Evolutionary conservation across 208 protist genomes (phyloP).

Genomic region (Borovskyia barvae): DNA sequence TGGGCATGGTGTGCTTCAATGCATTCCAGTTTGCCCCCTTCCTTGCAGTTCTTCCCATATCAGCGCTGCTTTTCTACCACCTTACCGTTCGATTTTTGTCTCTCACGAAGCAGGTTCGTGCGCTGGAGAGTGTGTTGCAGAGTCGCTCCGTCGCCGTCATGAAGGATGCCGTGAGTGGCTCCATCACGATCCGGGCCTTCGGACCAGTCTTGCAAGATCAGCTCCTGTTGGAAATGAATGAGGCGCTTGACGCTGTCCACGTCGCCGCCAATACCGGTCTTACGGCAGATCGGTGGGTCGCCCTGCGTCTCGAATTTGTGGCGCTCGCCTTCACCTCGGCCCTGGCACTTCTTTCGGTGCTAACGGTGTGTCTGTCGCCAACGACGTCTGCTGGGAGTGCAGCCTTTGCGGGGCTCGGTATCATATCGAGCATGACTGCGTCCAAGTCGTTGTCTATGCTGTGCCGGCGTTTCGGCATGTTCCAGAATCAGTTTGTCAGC

Average conservation of each 20-base stretch:
- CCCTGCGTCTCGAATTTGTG: slow-evolving; percentile 65
- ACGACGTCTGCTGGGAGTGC: slow-evolving; percentile 28
- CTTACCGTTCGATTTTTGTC: slow-evolving; percentile 63
- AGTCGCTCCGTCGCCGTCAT: slow-evolving; percentile 45
- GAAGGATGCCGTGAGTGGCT: slow-evolving; percentile 63
- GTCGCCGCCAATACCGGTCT: slow-evolving; percentile 46
- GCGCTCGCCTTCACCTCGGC: slow-evolving; percentile 62
- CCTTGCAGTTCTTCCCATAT: slow-evolving; percentile 60
- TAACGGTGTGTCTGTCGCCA: slow-evolving; percentile 36
- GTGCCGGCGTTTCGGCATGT: slow-evolving; percentile 62
- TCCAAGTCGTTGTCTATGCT: slow-evolving; percentile 54
- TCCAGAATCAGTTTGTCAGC: slow-evolving; percentile 81
- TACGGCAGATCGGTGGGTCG: slow-evolving; percentile 70
- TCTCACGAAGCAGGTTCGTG: slow-evolving; percentile 68
- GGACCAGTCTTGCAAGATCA: slow-evolving; percentile 34
- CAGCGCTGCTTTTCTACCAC: slow-evolving; percentile 69
- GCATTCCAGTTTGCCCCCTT: slow-evolving; percentile 56
- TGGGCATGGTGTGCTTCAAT: slow-evolving; percentile 63
- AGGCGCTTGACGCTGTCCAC: slow-evolving; percentile 61
- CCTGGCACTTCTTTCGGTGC: slow-evolving; percentile 56
- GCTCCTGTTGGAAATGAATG: slow-evolving; percentile 50
- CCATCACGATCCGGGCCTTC: slow-evolving; percentile 64
- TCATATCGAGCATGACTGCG: slow-evolving; percentile 59
- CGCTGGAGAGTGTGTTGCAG: slow-evolving; percentile 53
- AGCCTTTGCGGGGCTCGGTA: slow-evolving; percentile 62